Percentiles rank a stretch among this genome's conserved stretches.
Evolutionary conservation across 768 basidiomycete genomes (phyloP).

Genomic region (Russula compacta): DNA sequence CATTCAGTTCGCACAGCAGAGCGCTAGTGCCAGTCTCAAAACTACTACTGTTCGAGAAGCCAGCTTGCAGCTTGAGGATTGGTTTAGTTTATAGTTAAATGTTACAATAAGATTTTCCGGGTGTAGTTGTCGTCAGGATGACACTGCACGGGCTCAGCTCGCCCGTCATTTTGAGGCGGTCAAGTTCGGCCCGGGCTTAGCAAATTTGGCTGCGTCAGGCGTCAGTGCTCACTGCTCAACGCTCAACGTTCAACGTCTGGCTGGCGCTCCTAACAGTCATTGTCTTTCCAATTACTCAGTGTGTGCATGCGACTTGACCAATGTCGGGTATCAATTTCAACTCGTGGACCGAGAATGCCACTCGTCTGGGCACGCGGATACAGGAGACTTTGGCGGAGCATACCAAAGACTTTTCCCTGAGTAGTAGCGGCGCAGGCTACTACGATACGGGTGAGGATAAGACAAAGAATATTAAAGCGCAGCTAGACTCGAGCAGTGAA

Average conservation of each 20-base stretch:
- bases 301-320: neutral
- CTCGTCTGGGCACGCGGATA: slow-evolving; percentile 71
- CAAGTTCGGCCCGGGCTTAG: too few species aligned
- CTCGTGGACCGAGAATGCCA: slow-evolving; percentile 69
- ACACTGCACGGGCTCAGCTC: too few species aligned
- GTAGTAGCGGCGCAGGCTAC: slow-evolving; percentile 47
- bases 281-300: neutral
- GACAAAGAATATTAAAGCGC: slow-evolving; percentile 69
- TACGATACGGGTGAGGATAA: slow-evolving; percentile 74
- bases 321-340: slow-evolving; percentile 28
- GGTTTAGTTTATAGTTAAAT: too few species aligned
- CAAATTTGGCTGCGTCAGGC: too few species aligned
- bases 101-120: too few species aligned
- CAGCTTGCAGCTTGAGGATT: too few species aligned
- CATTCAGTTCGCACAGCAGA: neutral
- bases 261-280: neutral
- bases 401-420: slow-evolving; percentile 60
- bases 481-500: slow-evolving; percentile 84
- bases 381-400: slow-evolving; percentile 78
- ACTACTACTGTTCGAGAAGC: too few species aligned
- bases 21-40: neutral
- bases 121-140: too few species aligned
- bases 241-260: neutral
- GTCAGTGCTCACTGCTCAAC: neutral
- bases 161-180: too few species aligned